These are phyloP conservation scores for Aspergillus sp. DNA, from an alignment of 2,329 filamentous ascomycete genomes.

Conservation along the genomic window DNA sequence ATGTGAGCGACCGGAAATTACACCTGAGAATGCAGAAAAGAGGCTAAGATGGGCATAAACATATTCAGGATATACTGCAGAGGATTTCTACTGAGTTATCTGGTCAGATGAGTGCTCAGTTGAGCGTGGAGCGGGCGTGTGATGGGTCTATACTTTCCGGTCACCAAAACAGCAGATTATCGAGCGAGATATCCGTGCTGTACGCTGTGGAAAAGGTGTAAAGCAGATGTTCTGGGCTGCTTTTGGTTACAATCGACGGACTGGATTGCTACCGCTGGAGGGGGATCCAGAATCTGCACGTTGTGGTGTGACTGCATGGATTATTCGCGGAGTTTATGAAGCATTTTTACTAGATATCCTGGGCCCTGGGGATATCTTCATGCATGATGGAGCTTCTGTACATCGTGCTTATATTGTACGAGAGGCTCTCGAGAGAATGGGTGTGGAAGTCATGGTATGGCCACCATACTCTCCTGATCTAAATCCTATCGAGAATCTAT, in stretches of 20 bases:
- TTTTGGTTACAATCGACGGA: conserved; percentile 5
- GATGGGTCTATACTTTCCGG: conserved; percentile 10
- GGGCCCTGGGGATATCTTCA: conserved; percentile 13
- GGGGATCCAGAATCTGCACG: conserved; percentile 1
- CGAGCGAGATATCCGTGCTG: conserved; percentile 2
- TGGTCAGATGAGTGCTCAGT: conserved; percentile 14
- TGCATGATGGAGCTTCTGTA: conserved; percentile 16
- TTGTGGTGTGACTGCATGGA: conserved; percentile 4
- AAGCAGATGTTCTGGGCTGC: conserved; percentile 22
- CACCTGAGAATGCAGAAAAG: conserved; percentile 3
- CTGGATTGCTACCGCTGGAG: conserved; percentile 7
- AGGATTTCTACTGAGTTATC: conserved; percentile 11
- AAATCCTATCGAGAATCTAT: conserved; percentile 20
- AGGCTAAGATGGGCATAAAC: conserved; percentile 6
- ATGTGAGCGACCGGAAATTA: conserved; percentile 2
- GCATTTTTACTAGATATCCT: conserved; percentile 14
- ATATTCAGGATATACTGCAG: conserved; percentile 6
- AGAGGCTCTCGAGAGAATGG: conserved; percentile 6
- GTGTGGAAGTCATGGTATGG: conserved; percentile 16
- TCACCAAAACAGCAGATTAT: conserved; percentile 2
- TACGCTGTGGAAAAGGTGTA: conserved; percentile 4
- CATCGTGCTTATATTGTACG: conserved; percentile 11
- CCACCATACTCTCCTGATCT: conserved; percentile 16
- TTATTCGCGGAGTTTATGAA: conserved; percentile 17
- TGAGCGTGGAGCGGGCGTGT: conserved; percentile 7